phyloP scores from a whole-genome alignment of 2,329 filamentous ascomycete genomes.

The Colletotrichum eremochloae region DNA sequence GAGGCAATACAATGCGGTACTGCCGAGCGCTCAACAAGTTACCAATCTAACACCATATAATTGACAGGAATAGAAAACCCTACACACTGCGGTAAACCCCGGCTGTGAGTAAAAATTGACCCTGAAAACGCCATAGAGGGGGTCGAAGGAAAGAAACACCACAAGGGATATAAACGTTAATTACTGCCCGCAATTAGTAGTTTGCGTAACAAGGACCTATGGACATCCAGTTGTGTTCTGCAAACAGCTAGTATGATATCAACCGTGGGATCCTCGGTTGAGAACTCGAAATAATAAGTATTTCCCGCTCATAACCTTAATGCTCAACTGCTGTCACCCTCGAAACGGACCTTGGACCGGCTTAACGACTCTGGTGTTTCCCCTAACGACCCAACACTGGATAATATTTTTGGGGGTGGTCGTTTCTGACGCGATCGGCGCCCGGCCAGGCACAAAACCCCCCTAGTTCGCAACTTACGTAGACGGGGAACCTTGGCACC shows the following conservation, averaged over 20 bases:
- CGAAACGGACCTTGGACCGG: slow-evolving; percentile 13
- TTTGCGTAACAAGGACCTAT: too few relatives aligned
- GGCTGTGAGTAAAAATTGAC: too few relatives aligned
- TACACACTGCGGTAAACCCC: too few relatives aligned
- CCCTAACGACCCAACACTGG: neutral
- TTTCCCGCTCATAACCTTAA: slow-evolving; percentile 25
- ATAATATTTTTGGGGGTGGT: slow-evolving; percentile 13
- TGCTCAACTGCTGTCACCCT: slow-evolving; percentile 28
- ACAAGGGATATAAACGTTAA: too few relatives aligned
- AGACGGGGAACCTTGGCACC: slow-evolving; percentile 23
- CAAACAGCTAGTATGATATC: neutral
- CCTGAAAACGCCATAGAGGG: too few relatives aligned
- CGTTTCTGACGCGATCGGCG: slow-evolving; percentile 27
- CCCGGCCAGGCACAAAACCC: slow-evolving; percentile 7
- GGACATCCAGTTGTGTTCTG: too few relatives aligned
- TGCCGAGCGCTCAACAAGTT: neutral
- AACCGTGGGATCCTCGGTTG: slow-evolving; percentile 31
- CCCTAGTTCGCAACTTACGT: slow-evolving; percentile 7
- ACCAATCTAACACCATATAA: too few relatives aligned
- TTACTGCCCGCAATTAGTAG: too few relatives aligned
- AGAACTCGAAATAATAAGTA: slow-evolving; percentile 18
- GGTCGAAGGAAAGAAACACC: too few relatives aligned
- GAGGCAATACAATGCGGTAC: neutral
- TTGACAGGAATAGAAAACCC: too few relatives aligned
- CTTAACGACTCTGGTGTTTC: slow-evolving; percentile 3